Conservation (phyloP, 2,329 filamentous ascomycete genomes). For the Aspergillus sp. region DNA sequence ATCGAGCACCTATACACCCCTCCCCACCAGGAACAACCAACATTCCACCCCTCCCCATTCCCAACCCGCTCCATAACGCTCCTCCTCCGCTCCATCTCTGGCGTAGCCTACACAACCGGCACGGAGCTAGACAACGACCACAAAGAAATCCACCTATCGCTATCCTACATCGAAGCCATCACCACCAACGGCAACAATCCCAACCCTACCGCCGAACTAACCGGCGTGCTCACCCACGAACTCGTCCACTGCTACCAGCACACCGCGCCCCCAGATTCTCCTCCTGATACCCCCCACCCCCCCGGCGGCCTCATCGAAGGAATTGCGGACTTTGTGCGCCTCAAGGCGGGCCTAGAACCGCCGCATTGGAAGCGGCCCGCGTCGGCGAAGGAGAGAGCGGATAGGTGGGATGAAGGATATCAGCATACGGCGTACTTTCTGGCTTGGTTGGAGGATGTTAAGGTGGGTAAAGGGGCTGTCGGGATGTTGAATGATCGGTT, state of each 20-base stretch:
- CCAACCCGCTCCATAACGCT: constrained; percentile 84
- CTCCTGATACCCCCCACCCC: constrained; percentile 25
- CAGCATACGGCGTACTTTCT: constrained; percentile 90
- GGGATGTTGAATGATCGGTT: constrained; percentile 49
- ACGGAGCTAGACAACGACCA: constrained; percentile 77
- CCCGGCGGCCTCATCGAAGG: constrained; percentile 85
- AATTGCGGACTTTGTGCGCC: constrained; percentile 87
- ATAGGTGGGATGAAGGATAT: constrained; percentile 85
- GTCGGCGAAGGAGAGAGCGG: constrained; percentile 49
- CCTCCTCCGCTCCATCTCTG: constrained; percentile 73
- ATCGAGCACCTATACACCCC: constrained; percentile 69
- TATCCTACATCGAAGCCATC: constrained; percentile 65
- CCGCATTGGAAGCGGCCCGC: constrained; percentile 74
- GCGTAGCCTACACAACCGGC: constrained; percentile 87
- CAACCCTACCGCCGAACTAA: constrained; percentile 61
- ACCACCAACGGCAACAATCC: constrained; percentile 24
- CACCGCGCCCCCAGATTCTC: constrained; percentile 55
- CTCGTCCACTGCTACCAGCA: constrained; percentile 95
- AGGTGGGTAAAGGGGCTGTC: constrained; percentile 67
- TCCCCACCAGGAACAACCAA: constrained; percentile 7
- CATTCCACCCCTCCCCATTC: constrained; percentile 47
- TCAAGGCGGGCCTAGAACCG: constrained; percentile 71
- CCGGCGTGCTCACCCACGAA: constrained; percentile 85
- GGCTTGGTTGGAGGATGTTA: constrained; percentile 77
- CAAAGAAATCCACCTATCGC: constrained; percentile 89